Percentiles rank a stretch among this genome's conserved stretches.
phyloP scores from a whole-genome alignment of 129 eudicot genomes.

The Sambucus nigra region DNA sequence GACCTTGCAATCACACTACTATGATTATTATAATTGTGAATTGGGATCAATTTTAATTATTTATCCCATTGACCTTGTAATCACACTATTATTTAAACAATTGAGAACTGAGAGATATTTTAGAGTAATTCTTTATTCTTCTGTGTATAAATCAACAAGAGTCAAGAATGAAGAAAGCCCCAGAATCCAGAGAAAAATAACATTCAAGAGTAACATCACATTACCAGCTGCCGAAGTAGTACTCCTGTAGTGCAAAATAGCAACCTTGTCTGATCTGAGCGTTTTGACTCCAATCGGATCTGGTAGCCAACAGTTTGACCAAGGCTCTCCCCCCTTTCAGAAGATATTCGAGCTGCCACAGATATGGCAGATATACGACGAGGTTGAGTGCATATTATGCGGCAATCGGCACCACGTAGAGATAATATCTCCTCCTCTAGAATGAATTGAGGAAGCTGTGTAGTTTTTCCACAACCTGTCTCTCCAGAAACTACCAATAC shows the following conservation, averaged over 20 bases:
- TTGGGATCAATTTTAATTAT: too few species aligned
- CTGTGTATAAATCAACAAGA: too few species aligned
- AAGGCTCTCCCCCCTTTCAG: conserved; percentile 89
- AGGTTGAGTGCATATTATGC: conserved; percentile 85
- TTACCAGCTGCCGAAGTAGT: conserved; percentile 70
- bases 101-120: too few species aligned
- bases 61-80: too few species aligned
- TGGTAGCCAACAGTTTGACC: conserved; percentile 92
- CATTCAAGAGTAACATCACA: conserved; percentile 1
- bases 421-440: conserved; percentile 73
- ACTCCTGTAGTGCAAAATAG: conserved; percentile 95
- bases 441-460: conserved; percentile 91
- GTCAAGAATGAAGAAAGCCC: background rate
- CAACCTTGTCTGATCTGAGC: conserved; percentile 67
- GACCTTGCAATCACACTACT: too few species aligned
- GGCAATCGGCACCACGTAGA: conserved; percentile 64
- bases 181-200: background rate
- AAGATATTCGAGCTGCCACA: conserved; percentile 77
- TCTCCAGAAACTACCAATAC: conserved; percentile 91
- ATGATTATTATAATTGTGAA: too few species aligned
- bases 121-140: too few species aligned
- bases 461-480: conserved; percentile 94
- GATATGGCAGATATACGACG: conserved; percentile 92
- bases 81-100: too few species aligned
- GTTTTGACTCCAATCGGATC: conserved; percentile 68